A percentile compares a stretch with the other conserved stretches of the same genome.
These are phyloP conservation scores for Phytophthora fragariaefolia DNA, from an alignment of 352 stramenopile genomes.

Conservation along the genomic window DNA sequence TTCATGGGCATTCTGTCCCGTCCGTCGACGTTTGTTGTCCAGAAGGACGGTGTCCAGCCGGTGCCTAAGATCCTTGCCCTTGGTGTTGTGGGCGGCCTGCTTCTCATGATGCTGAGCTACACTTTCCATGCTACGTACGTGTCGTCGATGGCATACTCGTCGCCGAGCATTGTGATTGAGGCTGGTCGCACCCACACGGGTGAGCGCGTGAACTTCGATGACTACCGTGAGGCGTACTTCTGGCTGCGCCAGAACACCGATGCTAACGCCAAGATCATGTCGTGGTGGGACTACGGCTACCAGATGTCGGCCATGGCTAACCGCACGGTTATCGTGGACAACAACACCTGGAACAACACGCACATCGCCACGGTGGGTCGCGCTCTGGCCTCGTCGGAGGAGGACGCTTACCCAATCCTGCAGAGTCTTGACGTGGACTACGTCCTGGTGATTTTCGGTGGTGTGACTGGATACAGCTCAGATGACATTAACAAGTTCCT, in stretches of 20 bases:
- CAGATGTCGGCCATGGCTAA: conserved; percentile 94
- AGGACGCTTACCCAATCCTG: conserved; percentile 91
- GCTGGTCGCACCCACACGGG: conserved; percentile 72
- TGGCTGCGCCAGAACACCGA: conserved; percentile 92
- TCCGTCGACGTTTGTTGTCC: conserved; percentile 55
- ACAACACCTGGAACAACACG: conserved; percentile 98
- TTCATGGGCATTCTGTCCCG: conserved; percentile 76
- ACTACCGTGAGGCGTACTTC: conserved; percentile 97
- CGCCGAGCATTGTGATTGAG: conserved; percentile 93
- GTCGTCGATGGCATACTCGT: conserved; percentile 92
- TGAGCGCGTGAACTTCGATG: conserved; percentile 93
- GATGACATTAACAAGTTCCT: conserved; percentile 96
- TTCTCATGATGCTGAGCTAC: conserved; percentile 88
- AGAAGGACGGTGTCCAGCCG: conserved; percentile 66
- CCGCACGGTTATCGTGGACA: conserved; percentile 92
- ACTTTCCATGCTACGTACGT: conserved; percentile 90
- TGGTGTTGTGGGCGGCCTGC: conserved; percentile 62
- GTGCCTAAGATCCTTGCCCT: conserved; percentile 67
- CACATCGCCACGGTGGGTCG: conserved; percentile 96
- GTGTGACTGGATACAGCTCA: conserved; percentile 84
- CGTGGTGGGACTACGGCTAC: conserved; percentile 94
- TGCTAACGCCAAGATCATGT: conserved; percentile 87
- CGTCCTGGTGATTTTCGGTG: conserved; percentile 92
- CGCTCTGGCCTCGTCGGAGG: conserved; percentile 82
- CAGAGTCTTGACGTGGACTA: conserved; percentile 94